phyloP scores from a whole-genome alignment of 2,329 filamentous ascomycete species.

The Alternaria dauci region DNA sequence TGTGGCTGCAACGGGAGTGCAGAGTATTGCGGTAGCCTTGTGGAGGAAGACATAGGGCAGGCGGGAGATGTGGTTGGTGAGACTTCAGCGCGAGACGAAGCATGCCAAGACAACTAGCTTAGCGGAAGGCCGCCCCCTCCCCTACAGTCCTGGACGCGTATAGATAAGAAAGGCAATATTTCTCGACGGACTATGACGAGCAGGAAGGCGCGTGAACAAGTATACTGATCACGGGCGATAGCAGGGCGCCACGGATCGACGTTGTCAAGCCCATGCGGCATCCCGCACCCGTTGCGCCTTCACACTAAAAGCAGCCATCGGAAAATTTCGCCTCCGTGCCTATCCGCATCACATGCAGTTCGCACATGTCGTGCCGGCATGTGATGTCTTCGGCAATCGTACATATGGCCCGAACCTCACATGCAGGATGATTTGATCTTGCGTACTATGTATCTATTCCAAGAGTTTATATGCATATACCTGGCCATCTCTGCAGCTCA shows the following conservation, averaged over 20 bases:
- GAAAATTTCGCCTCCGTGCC: too few relatives aligned
- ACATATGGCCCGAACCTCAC: too few relatives aligned
- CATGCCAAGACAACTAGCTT: neutral
- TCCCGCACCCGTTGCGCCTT: neutral
- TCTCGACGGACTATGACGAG: neutral
- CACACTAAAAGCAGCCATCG: neutral
- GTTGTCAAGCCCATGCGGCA: neutral
- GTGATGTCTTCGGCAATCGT: too few relatives aligned
- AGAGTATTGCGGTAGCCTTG: neutral
- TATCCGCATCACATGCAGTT: too few relatives aligned
- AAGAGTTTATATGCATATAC: neutral
- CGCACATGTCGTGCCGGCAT: neutral
- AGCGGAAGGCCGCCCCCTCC: neutral
- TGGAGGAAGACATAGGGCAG: neutral
- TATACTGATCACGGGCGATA: neutral
- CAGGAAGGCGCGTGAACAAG: neutral
- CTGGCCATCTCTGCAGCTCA: neutral
- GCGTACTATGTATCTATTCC: neutral
- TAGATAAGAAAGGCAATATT: too few relatives aligned
- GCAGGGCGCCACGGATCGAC: neutral
- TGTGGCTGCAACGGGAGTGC: neutral
- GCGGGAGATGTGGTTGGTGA: slow-evolving; percentile 6
- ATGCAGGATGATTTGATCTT: too few relatives aligned
- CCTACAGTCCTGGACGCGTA: neutral
- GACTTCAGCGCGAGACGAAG: slow-evolving; percentile 3